phyloP scores from a whole-genome alignment of 2,329 filamentous ascomycete genomes.

The Penicillium vulpinum region DNA sequence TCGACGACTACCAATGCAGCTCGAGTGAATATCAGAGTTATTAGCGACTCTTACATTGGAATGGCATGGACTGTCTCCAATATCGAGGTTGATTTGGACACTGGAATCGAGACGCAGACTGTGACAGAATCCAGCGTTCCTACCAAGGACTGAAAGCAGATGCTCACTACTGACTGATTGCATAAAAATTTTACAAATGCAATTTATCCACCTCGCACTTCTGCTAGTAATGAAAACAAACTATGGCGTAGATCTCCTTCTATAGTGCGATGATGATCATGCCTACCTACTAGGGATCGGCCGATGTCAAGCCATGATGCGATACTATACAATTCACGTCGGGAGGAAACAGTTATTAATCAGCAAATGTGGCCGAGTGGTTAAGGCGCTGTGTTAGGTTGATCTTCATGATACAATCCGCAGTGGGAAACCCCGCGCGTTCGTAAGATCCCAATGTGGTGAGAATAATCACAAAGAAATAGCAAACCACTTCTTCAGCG shows the following conservation, averaged over 20 bases:
- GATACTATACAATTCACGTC: too few relatives aligned
- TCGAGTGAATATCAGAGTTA: conserved; percentile 68
- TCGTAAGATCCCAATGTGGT: too few relatives aligned
- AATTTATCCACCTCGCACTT: not conserved
- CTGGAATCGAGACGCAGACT: conserved; percentile 23
- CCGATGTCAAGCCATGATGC: too few relatives aligned
- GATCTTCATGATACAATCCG: too few relatives aligned
- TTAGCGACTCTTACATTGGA: conserved; percentile 86
- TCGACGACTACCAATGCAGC: conserved; percentile 11
- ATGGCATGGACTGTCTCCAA: conserved; percentile 61
- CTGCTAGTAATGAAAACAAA: too few relatives aligned
- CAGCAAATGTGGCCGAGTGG: too few relatives aligned
- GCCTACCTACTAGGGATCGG: too few relatives aligned
- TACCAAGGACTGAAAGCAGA: conserved; percentile 7
- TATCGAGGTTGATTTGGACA: conserved; percentile 52
- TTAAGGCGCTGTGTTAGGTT: too few relatives aligned
- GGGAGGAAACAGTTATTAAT: too few relatives aligned
- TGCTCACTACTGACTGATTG: not conserved
- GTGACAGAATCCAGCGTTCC: conserved; percentile 18
- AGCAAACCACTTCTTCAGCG: conserved; percentile 46
- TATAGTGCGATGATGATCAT: too few relatives aligned
- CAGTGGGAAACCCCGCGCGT: too few relatives aligned
- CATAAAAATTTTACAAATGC: not conserved
- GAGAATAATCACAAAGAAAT: conserved; percentile 29
- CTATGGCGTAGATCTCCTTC: too few relatives aligned